Evolutionary conservation across 768 basidiomycete genomes (phyloP), one percentile per base, ranked within the genome.

Genomic region (Auriscalpium microsporum): DNA sequence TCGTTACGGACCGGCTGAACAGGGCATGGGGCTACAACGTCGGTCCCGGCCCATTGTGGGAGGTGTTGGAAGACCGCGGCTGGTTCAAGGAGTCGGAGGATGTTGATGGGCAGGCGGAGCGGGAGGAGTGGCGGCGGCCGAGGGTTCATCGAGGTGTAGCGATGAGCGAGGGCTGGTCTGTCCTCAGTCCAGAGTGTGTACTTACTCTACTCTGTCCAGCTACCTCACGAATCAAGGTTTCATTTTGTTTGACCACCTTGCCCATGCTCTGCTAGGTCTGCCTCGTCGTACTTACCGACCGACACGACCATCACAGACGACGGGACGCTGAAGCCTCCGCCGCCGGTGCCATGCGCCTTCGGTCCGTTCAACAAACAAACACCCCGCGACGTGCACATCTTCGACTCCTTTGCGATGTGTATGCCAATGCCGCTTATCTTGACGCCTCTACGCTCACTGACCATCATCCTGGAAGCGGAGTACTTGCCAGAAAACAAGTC

Each of bases 11-110:
- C 50, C 75, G 84, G n/a, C 68, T 86, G 9, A 82, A 76, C 62
- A 87, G 83, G 62, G 74, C 84, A 0, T 87, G 83, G 84, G 82
- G 85, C 0, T 82, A 79, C 62, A 88, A 87, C 59, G 79, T 87
- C 13, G 87, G 89, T 4, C 66, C 80, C 3, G 90, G 90, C 0
- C 87, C 89, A 1, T 62, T 89, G 7, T 92, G 89, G 88, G 84
- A 90, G 56, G 67, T 90, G 37, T 68, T 78, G 45, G 90, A 93
- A 64, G 90, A 93, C 59, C 69, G 87, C 50, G 80, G 78, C 1
- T 92, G 86, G 79, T 91, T 74, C 67, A 90, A 87, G 64, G 90
- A 91, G 61, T 74, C 78, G 3, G 56, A 64, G 35, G 34, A 34
- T 21, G 56, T 64, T 10, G 61, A 58, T 0, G 69, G 69, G 3